A percentile compares a stretch with the other conserved stretches of the same genome.
These are phyloP conservation scores for Coemansia sp. DNA, from an alignment of 192 early-diverging fungal species.

Conservation along the genomic window DNA sequence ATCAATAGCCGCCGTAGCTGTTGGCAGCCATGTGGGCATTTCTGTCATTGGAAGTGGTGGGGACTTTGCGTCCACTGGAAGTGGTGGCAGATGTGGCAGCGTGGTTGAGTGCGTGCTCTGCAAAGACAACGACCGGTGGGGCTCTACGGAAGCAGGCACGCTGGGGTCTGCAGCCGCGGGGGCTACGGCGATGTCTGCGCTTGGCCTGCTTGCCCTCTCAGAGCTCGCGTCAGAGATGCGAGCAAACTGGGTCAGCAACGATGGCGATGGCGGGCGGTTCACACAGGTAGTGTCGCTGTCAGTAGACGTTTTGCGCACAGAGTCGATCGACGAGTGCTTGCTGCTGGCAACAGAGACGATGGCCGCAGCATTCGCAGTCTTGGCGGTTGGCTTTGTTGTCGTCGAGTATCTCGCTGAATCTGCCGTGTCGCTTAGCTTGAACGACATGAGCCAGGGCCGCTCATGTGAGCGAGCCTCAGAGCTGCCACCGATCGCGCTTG, in stretches of 20 bases:
- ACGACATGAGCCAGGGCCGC: constrained; percentile 44
- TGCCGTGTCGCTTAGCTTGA: constrained; percentile 33
- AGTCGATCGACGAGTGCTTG: constrained; percentile 20
- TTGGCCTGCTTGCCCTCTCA: not conserved
- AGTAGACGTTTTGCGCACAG: constrained; percentile 29
- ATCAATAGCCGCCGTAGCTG: not conserved
- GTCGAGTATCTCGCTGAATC: constrained; percentile 30
- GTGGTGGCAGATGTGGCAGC: constrained; percentile 16
- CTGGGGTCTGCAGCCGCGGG: not conserved
- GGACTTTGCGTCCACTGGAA: constrained; percentile 16
- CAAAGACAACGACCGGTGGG: not conserved
- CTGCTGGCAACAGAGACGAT: not conserved
- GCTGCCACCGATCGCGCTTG: not conserved
- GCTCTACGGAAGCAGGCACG: not conserved
- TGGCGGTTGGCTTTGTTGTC: constrained; percentile 6
- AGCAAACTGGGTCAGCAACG: not conserved
- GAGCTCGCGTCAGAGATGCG: not conserved
- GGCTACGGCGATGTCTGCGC: not conserved
- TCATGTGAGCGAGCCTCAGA: constrained; percentile 17
- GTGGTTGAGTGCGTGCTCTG: constrained; percentile 1
- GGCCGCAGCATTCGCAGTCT: not conserved
- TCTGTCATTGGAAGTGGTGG: constrained; percentile 32
- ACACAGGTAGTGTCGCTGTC: constrained; percentile 42
- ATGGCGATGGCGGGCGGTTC: constrained; percentile 22
- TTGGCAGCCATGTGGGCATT: constrained; percentile 35